phyloP scores from a whole-genome alignment of 352 stramenopile species.

The Blastocystis sp. region DNA sequence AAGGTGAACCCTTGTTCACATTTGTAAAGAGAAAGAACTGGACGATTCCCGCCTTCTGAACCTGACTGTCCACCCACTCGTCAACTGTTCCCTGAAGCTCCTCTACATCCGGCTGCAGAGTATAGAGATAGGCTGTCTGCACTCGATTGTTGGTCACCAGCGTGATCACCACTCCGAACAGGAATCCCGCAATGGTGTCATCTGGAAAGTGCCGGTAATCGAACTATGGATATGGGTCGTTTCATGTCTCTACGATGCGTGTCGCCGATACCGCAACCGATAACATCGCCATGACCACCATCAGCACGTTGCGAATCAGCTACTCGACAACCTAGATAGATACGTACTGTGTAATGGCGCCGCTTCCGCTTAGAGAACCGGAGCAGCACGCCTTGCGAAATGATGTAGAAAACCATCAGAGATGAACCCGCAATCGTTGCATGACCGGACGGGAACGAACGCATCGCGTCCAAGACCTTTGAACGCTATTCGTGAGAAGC shows the following conservation, averaged over 20 bases:
- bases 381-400: not conserved
- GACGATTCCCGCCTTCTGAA: too few species aligned
- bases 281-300: not conserved
- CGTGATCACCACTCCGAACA: not conserved
- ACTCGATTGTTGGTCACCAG: conserved; percentile 1
- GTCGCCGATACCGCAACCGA: not conserved
- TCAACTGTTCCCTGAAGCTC: too few species aligned
- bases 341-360: not conserved
- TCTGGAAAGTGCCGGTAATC: conserved; percentile 27
- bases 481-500: not conserved
- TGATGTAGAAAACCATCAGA: not conserved
- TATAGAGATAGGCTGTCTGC: not conserved
- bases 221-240: not conserved
- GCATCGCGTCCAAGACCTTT: conserved; percentile 6
- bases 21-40: too few species aligned
- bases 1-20: too few species aligned
- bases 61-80: too few species aligned
- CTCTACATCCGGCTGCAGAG: too few species aligned
- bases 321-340: not conserved
- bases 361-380: not conserved
- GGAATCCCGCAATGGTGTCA: conserved; percentile 8
- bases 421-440: not conserved
- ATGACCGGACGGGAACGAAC: conserved; percentile 43
- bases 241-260: not conserved
- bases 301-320: not conserved